These are phyloP conservation scores for Linaria vulgaris DNA, from an alignment of 257 asterid species.

Conservation along the genomic window DNA sequence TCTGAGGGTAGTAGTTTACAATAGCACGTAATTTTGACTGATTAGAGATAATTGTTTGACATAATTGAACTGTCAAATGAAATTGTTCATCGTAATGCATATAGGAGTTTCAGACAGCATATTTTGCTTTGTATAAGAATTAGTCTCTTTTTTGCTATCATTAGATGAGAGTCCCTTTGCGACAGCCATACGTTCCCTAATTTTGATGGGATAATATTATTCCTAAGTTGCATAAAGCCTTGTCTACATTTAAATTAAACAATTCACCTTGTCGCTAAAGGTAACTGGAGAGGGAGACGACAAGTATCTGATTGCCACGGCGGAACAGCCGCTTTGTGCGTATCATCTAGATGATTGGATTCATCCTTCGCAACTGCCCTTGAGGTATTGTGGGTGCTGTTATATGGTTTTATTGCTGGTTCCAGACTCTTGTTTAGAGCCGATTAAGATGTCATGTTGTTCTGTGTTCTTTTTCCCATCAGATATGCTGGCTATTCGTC, in stretches of 20 bases:
- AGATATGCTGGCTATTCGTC: conserved; percentile 93
- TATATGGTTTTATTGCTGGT: conserved; percentile 8
- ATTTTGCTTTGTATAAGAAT: neutral
- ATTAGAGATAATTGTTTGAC: neutral
- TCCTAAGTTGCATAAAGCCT: neutral
- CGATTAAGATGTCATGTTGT: neutral
- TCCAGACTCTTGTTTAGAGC: conserved; percentile 9
- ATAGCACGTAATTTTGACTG: too few relatives aligned
- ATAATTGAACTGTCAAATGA: neutral
- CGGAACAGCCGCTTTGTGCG: conserved; percentile 94
- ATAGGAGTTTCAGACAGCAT: neutral
- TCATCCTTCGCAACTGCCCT: conserved; percentile 77
- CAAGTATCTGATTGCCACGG: conserved; percentile 91
- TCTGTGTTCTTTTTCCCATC: conserved; percentile 16
- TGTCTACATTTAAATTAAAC: neutral
- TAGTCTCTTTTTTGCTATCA: neutral
- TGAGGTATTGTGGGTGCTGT: conserved; percentile 46
- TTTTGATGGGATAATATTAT: neutral
- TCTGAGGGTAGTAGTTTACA: too few relatives aligned
- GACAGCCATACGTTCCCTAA: neutral
- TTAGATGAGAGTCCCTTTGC: neutral
- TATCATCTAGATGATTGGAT: conserved; percentile 93
- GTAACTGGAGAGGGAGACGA: conserved; percentile 98
- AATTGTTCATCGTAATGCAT: neutral
- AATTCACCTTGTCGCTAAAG: conserved; percentile 30